Evolutionary conservation across 129 eudicot genomes (phyloP).

Genomic region (Heracleum sosnowskyi): DNA sequence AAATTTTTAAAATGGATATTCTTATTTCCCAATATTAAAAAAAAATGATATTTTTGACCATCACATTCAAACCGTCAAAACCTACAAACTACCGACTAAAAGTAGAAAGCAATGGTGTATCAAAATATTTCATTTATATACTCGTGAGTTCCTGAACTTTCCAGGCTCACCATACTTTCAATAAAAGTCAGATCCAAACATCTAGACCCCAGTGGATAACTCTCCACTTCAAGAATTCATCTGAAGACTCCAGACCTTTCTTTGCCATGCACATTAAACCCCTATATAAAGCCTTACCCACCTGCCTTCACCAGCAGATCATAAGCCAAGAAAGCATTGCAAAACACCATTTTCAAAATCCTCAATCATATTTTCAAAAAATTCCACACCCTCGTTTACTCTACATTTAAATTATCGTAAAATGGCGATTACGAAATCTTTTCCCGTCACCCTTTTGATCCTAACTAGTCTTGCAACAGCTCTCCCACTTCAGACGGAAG

Average conservation of each 20-base stretch:
- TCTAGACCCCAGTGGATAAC: neutral
- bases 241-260: constrained; percentile 2
- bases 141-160: neutral
- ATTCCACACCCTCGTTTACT: neutral
- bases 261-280: too few species aligned
- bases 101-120: too few species aligned
- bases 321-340: neutral
- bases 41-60: too few species aligned
- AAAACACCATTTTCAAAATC: neutral
- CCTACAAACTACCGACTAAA: too few species aligned
- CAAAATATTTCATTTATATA: too few species aligned
- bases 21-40: too few species aligned
- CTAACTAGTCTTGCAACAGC: neutral
- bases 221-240: neutral
- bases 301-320: neutral
- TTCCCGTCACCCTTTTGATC: neutral
- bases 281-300: neutral
- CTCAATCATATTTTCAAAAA: too few species aligned
- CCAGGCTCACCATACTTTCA: neutral
- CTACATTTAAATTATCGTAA: neutral
- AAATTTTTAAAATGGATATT: too few species aligned
- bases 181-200: neutral
- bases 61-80: too few species aligned
- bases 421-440: constrained; percentile 3
- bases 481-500: neutral